Evolutionary conservation across 306 rosid genomes (phyloP).

Genomic region (Lathyrus tuberosus): DNA sequence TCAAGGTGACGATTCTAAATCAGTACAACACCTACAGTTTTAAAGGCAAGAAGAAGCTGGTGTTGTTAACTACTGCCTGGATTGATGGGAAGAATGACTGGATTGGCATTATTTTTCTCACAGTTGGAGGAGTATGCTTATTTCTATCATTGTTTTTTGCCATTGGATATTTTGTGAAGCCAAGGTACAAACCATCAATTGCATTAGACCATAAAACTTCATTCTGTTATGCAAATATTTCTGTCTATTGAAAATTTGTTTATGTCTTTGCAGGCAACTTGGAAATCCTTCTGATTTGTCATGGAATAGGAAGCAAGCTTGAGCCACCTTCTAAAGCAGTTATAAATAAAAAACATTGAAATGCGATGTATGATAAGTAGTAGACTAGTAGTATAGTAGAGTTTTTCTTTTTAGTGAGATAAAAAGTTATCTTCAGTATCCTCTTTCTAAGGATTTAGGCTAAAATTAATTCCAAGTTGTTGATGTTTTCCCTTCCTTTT

Average conservation of each 20-base stretch:
- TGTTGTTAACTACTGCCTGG: slow-evolving; percentile 78
- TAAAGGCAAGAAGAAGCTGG: slow-evolving; percentile 76
- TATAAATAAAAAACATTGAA: too few relatives aligned
- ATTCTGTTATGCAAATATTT: too few relatives aligned
- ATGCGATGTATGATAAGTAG: too few relatives aligned
- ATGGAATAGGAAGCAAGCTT: slow-evolving; percentile 55
- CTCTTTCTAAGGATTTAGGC: too few relatives aligned
- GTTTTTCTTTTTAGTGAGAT: too few relatives aligned
- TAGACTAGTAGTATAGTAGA: too few relatives aligned
- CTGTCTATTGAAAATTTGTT: too few relatives aligned
- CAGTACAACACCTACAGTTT: slow-evolving; percentile 75
- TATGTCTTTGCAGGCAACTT: slow-evolving; percentile 67
- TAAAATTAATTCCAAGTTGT: too few relatives aligned
- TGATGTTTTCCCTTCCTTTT: too few relatives aligned
- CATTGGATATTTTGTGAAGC: slow-evolving; percentile 75
- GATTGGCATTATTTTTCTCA: slow-evolving; percentile 81
- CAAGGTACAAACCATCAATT: slow-evolving; percentile 60
- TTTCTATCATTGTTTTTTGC: slow-evolving; percentile 77
- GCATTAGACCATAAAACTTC: background rate
- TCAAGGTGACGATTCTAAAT: slow-evolving; percentile 54
- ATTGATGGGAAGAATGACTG: slow-evolving; percentile 82
- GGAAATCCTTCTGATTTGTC: slow-evolving; percentile 93
- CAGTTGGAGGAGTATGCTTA: slow-evolving; percentile 90
- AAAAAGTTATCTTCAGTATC: too few relatives aligned
- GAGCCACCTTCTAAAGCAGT: too few relatives aligned